Conservation (phyloP, 768 basidiomycete species). For the Tulasnella sp. region DNA sequence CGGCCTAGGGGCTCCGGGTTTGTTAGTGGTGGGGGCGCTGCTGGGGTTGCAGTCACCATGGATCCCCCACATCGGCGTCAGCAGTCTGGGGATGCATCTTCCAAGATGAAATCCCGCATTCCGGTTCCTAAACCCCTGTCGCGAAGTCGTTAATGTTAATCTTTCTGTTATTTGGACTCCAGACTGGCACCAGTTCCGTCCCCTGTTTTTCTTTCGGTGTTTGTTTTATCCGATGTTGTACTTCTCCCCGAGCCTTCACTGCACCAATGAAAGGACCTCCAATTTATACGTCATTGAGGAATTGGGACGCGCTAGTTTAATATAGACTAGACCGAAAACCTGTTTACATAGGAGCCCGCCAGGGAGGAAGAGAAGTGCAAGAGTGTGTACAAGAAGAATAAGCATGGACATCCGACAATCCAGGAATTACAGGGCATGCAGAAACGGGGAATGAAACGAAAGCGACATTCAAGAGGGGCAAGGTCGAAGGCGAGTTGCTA, state of each 20-base stretch:
- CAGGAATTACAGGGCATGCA: background rate
- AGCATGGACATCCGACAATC: background rate
- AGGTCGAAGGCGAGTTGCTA: background rate
- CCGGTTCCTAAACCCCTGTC: slow-evolving; percentile 3
- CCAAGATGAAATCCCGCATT: slow-evolving; percentile 19
- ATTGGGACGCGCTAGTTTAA: background rate
- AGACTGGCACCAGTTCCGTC: background rate
- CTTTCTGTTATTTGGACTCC: background rate
- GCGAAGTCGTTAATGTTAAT: slow-evolving; percentile 7
- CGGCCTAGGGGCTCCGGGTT: background rate
- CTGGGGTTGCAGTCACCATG: slow-evolving; percentile 12
- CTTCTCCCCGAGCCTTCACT: background rate
- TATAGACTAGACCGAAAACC: background rate
- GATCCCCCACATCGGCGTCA: background rate
- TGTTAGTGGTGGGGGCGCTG: slow-evolving; percentile 22
- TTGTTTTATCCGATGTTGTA: background rate
- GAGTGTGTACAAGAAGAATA: background rate
- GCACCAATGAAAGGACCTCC: background rate
- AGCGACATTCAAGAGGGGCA: background rate
- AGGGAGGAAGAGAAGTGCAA: background rate
- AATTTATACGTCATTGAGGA: background rate
- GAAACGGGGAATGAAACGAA: background rate
- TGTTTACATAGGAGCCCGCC: background rate
- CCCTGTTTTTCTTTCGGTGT: background rate
- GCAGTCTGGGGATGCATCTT: background rate